A percentile compares a stretch with the other conserved stretches of the same genome.
phyloP scores from a whole-genome alignment of 371 early-diverging fungal species.

The Apophysomyces ossiformis region DNA sequence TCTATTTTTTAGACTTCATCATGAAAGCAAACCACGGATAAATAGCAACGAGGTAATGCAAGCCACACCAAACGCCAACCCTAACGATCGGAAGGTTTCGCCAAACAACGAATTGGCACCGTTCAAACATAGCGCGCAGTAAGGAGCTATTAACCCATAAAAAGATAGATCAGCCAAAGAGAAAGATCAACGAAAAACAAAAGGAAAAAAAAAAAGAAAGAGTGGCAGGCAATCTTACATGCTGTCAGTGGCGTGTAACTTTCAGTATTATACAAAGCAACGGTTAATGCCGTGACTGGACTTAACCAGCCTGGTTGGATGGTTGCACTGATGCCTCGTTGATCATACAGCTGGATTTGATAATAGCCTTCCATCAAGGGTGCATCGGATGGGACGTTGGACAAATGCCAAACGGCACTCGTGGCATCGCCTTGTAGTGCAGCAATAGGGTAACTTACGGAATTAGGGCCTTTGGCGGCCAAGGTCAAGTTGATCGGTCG shows the following conservation, averaged over 20 bases:
- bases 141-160: constrained; percentile 22
- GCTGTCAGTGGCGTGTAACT: constrained; percentile 27
- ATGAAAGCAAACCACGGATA: constrained; percentile 20
- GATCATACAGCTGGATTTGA: constrained; percentile 27
- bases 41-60: constrained; percentile 30
- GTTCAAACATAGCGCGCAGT: constrained; percentile 40
- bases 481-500: constrained; percentile 26
- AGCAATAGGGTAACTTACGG: constrained; percentile 19
- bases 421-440: constrained; percentile 22
- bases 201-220: too few species aligned
- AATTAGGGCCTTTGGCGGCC: constrained; percentile 24
- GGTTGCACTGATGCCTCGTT: constrained; percentile 22
- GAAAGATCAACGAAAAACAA: background rate
- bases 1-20: background rate
- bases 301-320: constrained; percentile 36
- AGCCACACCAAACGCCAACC: constrained; percentile 35
- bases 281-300: constrained; percentile 27
- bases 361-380: constrained; percentile 28
- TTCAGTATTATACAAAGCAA: constrained; percentile 39
- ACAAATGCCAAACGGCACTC: constrained; percentile 24
- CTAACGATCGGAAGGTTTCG: constrained; percentile 26
- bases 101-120: constrained; percentile 26
- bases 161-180: too few species aligned
- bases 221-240: constrained; percentile 21
- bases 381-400: background rate